Evolutionary conservation across 495 filamentous ascomycete genomes (phyloP), one percentile per base, ranked within the genome.

Genomic region (Symbiotaphrina buchneri): DNA sequence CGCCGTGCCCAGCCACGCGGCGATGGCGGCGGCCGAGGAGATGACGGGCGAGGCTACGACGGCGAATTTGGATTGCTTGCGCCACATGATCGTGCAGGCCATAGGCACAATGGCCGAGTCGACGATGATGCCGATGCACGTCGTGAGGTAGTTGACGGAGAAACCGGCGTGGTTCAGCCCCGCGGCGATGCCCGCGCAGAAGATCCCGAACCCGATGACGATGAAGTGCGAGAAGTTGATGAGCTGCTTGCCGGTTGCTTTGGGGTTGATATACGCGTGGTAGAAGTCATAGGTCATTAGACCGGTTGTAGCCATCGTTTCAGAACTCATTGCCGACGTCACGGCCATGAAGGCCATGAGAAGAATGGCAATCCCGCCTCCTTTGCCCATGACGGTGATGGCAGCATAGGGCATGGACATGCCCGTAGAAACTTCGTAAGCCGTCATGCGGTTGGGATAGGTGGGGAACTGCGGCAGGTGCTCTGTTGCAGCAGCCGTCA

Each of bases 281-380:
- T 83, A 87, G 33, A 93, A 67, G 47, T 95, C 85, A 44, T 93
- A 95, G 23, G 84, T 93, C 52, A 74, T 74, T 51, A 95, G 90
- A 18, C n/a, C n/a, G 11, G 22, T 22, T 27, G 93, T 83, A 22
- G 85, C 84, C 35, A 95, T 92, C 18, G 92, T 55, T 48, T 94
- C 79, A 0, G 80, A 74, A 10, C 82, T 92, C 31, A 73, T 78
- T 6, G 85, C 84, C 7, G 70, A 79, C 2, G 85, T 95, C 26
- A 94, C 84, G 11, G 85, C 85, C 79, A 94, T 91, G 59, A 95
- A 94, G 32, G 93, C 68, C 34, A 95, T 71, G 8, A 95, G 54
- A 0, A 90, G 63, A 0, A 79, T 81, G 17, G 68, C 77, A 17
- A 70, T 72, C 2, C 85, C 85, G 21, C 85, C 85, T 6, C 83